Percentiles rank a stretch among this genome's conserved stretches.
These are phyloP conservation scores for Penicillium cosmopolitanum DNA, from an alignment of 495 filamentous ascomycete genomes.

Conservation along the genomic window DNA sequence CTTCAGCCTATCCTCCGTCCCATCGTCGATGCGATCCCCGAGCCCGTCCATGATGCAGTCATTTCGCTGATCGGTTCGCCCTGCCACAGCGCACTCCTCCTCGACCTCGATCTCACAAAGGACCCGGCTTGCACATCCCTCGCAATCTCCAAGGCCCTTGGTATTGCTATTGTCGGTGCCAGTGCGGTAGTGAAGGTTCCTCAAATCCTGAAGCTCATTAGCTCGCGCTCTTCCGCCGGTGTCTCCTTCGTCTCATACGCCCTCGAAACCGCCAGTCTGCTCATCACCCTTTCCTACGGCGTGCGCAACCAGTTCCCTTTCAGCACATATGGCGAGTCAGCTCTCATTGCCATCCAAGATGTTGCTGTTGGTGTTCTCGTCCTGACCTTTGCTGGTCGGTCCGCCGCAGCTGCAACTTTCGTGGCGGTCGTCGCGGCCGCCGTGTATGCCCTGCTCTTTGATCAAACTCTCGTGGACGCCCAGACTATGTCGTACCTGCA, in stretches of 20 bases:
- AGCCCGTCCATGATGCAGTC: constrained; percentile 73
- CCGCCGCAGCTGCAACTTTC: constrained; percentile 67
- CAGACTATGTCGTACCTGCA: constrained; percentile 75
- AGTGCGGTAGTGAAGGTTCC: constrained; percentile 93
- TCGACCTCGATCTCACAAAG: constrained; percentile 74
- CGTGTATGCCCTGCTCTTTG: constrained; percentile 69
- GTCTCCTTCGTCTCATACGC: constrained; percentile 88
- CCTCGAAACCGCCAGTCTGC: constrained; percentile 82
- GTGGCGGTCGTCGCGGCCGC: constrained; percentile 71
- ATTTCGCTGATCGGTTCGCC: constrained; percentile 75
- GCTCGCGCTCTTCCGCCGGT: constrained; percentile 76
- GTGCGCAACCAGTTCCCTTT: constrained; percentile 88
- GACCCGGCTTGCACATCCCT: constrained; percentile 78
- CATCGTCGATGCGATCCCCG: constrained; percentile 76
- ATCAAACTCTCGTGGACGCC: constrained; percentile 66
- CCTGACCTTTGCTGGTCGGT: constrained; percentile 72
- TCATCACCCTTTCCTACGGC: constrained; percentile 90
- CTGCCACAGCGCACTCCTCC: constrained; percentile 83
- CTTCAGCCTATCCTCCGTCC: constrained; percentile 72
- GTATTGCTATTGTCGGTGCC: constrained; percentile 87
- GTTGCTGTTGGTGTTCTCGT: constrained; percentile 83
- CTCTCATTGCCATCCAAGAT: constrained; percentile 89
- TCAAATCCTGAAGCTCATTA: constrained; percentile 87
- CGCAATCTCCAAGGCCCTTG: constrained; percentile 86
- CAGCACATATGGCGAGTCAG: constrained; percentile 94